phyloP scores from a whole-genome alignment of 2,329 filamentous ascomycete species.

The Madurella fahalii region DNA sequence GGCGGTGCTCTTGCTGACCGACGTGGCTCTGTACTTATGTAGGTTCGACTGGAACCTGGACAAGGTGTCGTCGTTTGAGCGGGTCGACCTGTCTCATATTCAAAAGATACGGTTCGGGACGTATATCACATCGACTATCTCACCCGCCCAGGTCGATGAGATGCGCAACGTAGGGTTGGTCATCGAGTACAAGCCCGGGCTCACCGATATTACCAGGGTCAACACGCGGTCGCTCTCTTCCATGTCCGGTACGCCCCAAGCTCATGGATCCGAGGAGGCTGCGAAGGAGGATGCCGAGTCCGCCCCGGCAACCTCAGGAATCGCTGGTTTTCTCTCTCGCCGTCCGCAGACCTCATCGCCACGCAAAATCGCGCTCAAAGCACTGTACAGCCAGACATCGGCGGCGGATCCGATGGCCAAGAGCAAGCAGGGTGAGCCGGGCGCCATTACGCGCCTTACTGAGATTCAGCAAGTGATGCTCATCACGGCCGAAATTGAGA shows the following conservation, averaged over 20 bases:
- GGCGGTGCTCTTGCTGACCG: slow-evolving; percentile 80
- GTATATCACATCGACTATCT: slow-evolving; percentile 87
- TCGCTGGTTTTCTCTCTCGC: slow-evolving; percentile 42
- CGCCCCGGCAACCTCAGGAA: slow-evolving; percentile 26
- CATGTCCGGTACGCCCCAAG: slow-evolving; percentile 35
- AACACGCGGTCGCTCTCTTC: slow-evolving; percentile 80
- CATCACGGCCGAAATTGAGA: slow-evolving; percentile 74
- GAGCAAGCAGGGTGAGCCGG: slow-evolving; percentile 32
- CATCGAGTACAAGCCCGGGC: slow-evolving; percentile 69
- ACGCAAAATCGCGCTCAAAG: slow-evolving; percentile 52
- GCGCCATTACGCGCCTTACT: slow-evolving; percentile 39
- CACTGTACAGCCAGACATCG: slow-evolving; percentile 50
- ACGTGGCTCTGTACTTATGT: slow-evolving; percentile 80
- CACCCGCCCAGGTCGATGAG: slow-evolving; percentile 71
- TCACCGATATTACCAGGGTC: slow-evolving; percentile 67
- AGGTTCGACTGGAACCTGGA: slow-evolving; percentile 93
- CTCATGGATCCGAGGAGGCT: slow-evolving; percentile 21
- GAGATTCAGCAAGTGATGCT: slow-evolving; percentile 55
- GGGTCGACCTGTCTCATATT: slow-evolving; percentile 72
- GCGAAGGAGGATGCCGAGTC: slow-evolving; percentile 8
- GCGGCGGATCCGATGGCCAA: slow-evolving; percentile 43
- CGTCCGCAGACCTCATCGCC: slow-evolving; percentile 31
- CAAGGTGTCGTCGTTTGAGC: slow-evolving; percentile 89
- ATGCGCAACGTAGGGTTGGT: slow-evolving; percentile 79
- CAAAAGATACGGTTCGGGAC: slow-evolving; percentile 71